Evolutionary conservation across 371 early-diverging fungal species (phyloP), one percentile per base, ranked within the genome.

Genomic region (Apophysomyces sp.): DNA sequence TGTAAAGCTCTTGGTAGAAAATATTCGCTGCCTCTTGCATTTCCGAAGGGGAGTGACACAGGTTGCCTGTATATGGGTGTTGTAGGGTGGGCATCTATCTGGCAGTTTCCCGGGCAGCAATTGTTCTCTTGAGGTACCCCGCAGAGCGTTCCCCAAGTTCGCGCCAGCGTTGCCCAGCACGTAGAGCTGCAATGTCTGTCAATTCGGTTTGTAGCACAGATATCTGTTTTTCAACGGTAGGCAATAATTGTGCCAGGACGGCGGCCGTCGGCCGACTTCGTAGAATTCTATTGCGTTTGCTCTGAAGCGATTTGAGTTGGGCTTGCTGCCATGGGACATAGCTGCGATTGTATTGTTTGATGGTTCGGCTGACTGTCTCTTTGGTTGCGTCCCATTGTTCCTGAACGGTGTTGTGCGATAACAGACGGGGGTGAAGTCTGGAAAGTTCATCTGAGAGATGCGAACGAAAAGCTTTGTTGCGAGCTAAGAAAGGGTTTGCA

Each of bases 361-460:
- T 34, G 34, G 12, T 7, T 5, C 7, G 12, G 34, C 7, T 34
- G 5, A 34, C 34, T 12, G 5, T 5, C 34, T 5, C 5, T 34
- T 34, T 34, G 5, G 34, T 34, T 34, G 34, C 34, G 34, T 61
- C 61, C 61, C 61, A 61, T 55, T 40, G 55, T 3, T 9, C 18
- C 29, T 54, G 55, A 11, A 55, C 40, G 27, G 39, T 13, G 8
- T 16, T 0, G 11, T 12, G 5, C 12, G 34, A 7, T 5, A 34
- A 12, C 4, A 55, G 0, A 1, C 24, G 24, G 4, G 49, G 1
- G 13, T 37, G 41, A 18, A 37, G 15, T 3, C 8, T 5, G 21
- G 61, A 44, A 9, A 61, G 44, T 27, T 54, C 27, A 15, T 16
- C 11, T 8, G 54, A 21, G 4, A 61, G 44, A 7, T 21, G 9